Evolutionary conservation across 2,329 filamentous ascomycete species (phyloP).

Genomic region (Pseudocercospora pini-densiflorae): DNA sequence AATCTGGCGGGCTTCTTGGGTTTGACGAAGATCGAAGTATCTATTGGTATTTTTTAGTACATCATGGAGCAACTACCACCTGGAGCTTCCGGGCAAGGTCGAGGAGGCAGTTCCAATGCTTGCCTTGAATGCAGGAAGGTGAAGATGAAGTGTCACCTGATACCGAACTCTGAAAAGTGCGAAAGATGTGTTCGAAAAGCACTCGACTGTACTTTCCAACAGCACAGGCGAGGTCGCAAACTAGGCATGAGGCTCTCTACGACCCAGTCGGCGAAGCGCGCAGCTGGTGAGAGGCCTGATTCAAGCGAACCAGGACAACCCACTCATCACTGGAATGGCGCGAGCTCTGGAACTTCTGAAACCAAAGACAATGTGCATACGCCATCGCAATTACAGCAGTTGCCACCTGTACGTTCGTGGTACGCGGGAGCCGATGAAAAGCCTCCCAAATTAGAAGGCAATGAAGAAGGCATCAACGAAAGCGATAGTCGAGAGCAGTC

Average conservation of each 20-base stretch:
- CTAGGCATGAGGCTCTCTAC: slow-evolving; percentile 41
- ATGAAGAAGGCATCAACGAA: neutral
- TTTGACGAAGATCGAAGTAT: neutral
- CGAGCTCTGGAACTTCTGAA: neutral
- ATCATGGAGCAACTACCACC: slow-evolving; percentile 7
- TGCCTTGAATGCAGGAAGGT: slow-evolving; percentile 46
- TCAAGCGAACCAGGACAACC: neutral
- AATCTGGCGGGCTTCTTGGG: neutral
- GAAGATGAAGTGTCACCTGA: slow-evolving; percentile 46
- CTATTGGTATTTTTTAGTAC: neutral
- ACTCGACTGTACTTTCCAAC: slow-evolving; percentile 45
- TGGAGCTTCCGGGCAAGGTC: slow-evolving; percentile 11
- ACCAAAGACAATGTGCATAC: neutral
- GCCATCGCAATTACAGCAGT: neutral
- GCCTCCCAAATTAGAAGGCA: neutral
- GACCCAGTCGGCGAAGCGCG: neutral
- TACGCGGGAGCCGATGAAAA: neutral
- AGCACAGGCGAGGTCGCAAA: slow-evolving; percentile 48
- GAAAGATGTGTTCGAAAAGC: slow-evolving; percentile 46
- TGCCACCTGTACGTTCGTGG: slow-evolving; percentile 1
- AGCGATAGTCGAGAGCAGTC: slow-evolving; percentile 1
- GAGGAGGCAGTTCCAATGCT: slow-evolving; percentile 31
- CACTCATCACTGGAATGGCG: neutral
- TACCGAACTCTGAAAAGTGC: slow-evolving; percentile 30
- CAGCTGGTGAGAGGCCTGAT: neutral